Evolutionary conservation across 495 filamentous ascomycete genomes (phyloP).

Genomic region (Penicillium antarcticum): DNA sequence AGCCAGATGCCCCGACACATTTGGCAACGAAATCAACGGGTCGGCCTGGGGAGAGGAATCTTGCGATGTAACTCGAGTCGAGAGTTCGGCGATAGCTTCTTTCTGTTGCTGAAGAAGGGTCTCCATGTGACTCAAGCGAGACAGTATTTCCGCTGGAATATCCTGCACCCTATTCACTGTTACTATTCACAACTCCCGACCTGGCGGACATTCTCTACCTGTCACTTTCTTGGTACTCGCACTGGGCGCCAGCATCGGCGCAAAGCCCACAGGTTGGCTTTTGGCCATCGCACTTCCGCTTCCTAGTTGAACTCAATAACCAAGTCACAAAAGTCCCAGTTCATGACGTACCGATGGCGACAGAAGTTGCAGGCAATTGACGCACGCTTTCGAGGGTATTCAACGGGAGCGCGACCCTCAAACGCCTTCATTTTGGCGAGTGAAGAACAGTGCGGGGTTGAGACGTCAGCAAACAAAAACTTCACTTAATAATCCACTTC

Average conservation of each 20-base stretch:
- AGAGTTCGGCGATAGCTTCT: conserved; percentile 1
- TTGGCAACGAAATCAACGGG: not conserved
- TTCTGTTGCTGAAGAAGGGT: conserved; percentile 2
- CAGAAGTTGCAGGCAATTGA: conserved; percentile 20
- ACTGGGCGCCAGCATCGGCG: conserved; percentile 13
- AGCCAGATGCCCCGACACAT: not conserved
- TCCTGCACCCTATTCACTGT: conserved; percentile 5
- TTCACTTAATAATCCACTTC: conserved; percentile 2
- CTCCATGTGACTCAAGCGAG: conserved; percentile 3
- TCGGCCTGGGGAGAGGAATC: not conserved
- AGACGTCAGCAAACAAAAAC: not conserved
- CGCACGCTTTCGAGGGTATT: conserved; percentile 19
- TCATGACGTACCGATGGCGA: conserved; percentile 11
- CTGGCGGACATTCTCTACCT: conserved; percentile 2
- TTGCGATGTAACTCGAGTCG: not conserved
- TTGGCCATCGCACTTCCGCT: conserved; percentile 21
- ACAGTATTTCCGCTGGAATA: conserved; percentile 3
- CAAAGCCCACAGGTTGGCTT: conserved; percentile 18
- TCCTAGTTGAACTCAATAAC: conserved; percentile 4
- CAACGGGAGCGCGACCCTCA: conserved; percentile 1
- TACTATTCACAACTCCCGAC: not conserved
- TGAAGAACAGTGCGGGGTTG: conserved; percentile 4
- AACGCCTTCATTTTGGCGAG: conserved; percentile 3
- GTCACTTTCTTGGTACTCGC: conserved; percentile 20
- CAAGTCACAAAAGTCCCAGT: not conserved